These are phyloP conservation scores for Stagonosporopsis cucurbitacearum DNA, from an alignment of 2,329 filamentous ascomycete genomes.

Conservation along the genomic window DNA sequence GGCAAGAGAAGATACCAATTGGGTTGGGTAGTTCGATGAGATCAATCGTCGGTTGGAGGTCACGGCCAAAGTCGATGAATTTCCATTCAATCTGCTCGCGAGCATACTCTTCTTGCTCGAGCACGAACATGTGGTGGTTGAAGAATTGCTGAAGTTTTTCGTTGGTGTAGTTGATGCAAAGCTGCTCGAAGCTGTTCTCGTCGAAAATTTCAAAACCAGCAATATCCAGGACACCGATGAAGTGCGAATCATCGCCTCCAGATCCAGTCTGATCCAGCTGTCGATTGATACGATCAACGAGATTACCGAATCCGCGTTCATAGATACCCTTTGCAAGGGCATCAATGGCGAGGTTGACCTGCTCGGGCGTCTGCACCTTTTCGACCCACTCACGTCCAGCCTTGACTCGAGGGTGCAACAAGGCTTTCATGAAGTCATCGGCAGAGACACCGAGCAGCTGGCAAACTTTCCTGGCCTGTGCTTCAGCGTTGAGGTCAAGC, in stretches of 20 bases:
- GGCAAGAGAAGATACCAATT: constrained; percentile 97
- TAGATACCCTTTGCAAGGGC: constrained; percentile 97
- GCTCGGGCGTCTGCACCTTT: constrained; percentile 96
- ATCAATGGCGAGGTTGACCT: constrained; percentile 88
- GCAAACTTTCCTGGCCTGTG: constrained; percentile 80
- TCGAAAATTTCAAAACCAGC: constrained; percentile 99
- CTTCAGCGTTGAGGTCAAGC: constrained; percentile 74
- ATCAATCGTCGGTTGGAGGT: constrained; percentile 96
- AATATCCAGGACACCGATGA: constrained; percentile 98
- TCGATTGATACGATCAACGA: constrained; percentile 88
- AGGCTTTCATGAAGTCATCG: constrained; percentile 84
- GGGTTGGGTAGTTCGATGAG: constrained; percentile 95
- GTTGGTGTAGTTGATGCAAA: constrained; percentile 99
- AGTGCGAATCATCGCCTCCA: constrained; percentile 85
- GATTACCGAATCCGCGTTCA: constrained; percentile 90
- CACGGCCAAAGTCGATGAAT: constrained; percentile 98
- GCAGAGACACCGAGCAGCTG: constrained; percentile 81
- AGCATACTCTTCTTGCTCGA: constrained; percentile 98
- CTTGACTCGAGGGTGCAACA: constrained; percentile 92
- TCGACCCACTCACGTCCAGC: constrained; percentile 98
- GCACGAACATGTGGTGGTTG: constrained; percentile 99
- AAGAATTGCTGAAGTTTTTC: constrained; percentile 99
- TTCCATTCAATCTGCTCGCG: constrained; percentile 99
- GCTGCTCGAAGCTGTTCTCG: constrained; percentile 97
- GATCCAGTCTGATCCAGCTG: constrained; percentile 88